A percentile compares a stretch with the other conserved stretches of the same genome.
Evolutionary conservation across 805 yeast species (phyloP).

Genomic region (Grigorovia transvaalensis): DNA sequence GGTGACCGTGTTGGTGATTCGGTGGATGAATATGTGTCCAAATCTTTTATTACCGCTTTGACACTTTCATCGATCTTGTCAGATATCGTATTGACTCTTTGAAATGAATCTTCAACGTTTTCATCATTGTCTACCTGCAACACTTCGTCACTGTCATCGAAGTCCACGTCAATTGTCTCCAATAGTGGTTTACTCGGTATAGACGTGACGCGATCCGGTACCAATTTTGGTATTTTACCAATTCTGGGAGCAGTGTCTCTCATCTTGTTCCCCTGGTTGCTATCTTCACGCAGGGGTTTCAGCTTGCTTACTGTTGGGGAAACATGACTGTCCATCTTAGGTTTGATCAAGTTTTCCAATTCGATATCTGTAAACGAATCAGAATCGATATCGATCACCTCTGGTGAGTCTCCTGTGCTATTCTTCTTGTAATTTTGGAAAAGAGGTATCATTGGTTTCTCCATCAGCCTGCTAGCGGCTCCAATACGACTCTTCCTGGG

Average conservation of each 20-base stretch:
- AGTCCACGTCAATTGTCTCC: background rate
- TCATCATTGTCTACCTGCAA: background rate
- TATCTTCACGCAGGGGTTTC: background rate
- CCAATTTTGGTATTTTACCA: background rate
- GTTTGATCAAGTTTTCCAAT: background rate
- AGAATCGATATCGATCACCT: background rate
- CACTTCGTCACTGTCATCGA: background rate
- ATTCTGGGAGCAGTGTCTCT: too few relatives aligned
- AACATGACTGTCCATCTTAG: background rate
- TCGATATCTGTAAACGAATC: background rate
- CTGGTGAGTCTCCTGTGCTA: background rate
- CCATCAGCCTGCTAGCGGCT: background rate
- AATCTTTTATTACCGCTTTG: background rate
- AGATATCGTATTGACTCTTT: background rate
- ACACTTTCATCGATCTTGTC: background rate
- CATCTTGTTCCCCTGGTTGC: background rate
- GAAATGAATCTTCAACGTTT: background rate
- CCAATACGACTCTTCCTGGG: background rate
- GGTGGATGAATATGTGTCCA: background rate
- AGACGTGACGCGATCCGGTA: background rate
- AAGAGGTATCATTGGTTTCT: background rate
- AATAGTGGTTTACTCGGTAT: background rate
- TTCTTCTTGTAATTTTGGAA: background rate
- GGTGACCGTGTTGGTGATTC: too few relatives aligned
- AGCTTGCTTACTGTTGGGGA: background rate